Evolutionary conservation across 352 stramenopile species (phyloP), one percentile per base, ranked within the genome.

Genomic region (Phytopythium vexans): DNA sequence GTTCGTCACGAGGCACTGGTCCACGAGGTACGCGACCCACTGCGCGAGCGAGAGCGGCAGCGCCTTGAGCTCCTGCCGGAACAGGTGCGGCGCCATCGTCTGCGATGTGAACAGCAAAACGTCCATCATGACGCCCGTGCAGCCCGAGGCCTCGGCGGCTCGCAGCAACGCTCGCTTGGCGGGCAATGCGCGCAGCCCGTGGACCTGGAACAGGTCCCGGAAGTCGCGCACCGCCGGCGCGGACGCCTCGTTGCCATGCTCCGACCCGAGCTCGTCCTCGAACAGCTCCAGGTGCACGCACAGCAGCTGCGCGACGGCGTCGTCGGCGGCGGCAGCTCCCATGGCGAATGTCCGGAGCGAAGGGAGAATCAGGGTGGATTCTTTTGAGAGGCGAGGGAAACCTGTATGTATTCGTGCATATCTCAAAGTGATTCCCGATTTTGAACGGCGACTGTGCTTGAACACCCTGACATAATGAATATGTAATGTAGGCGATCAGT

Each of bases 271-370:
- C 11, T 42, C 12, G n/a, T 58, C 58, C 38, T 71, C 57, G 16
- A 73, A 64, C 7, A 96, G 82, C 4, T 79, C 90, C 15, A 93
- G 66, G 21, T 88, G 94, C 63, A 96, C 76, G 82, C 83, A 48
- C 86, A 98, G 64, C 38, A 97, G 70, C 71, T 92, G 60, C 68
- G 74, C 59, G 36, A 82, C 65, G 41, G 72, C 56, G 36, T 92
- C 62, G 39, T 89, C 57, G 6, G 74, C 64, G 16, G 50, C 59
- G 34, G 49, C 49, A 14, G 31, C 11, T 35, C 33, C 34, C 46
- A 42, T 52, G 31, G 11, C 33, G 44, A 44, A 31, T 32, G n/a
- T 44, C 6, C 0, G n/a, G n/a, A 27, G 21, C 21, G 21, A 27
- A 27, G 21, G 21, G 21, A 27, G 21, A 27, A 27, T 27, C 21